Evolutionary conservation across 2,329 filamentous ascomycete species (phyloP), one percentile per base, ranked within the genome.

Genomic region (Aspergillus brasiliensis): DNA sequence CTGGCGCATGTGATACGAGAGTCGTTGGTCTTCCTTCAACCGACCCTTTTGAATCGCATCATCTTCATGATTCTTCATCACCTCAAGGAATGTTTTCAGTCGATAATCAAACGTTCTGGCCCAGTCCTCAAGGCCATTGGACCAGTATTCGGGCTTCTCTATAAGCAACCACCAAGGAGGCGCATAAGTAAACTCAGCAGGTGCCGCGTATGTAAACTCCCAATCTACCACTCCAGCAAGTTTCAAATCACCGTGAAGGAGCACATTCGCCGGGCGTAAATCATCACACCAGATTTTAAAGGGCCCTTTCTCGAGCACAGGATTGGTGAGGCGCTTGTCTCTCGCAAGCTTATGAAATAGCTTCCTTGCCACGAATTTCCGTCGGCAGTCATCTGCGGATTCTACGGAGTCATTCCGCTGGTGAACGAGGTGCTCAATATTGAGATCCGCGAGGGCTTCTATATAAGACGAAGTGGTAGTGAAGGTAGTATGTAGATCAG

Each of bases 351-450:
- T 68, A 3, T 58, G 55, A 53, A 67, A 68, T 3, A 68, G 54
- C 25, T 52, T 57, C 47, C 67, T 44, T 10, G 63, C 65, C 19
- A 67, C 53, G 47, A 64, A 63, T 28, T 66, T 68, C 6, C 56
- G 31, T 21, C 61, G 42, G 38, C 65, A 71, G 37, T 71, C 67
- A 2, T 65, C 64, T 7, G 51, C 65, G 3, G 68, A 70, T 2
- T 69, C 57, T 10, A 77, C 67, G 21, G 74, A 70, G 60, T 78
- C 71, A 59, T 80, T 79, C n/a, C 69, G 71, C 59, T 80, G 78
- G 10, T 70, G 69, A 19, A 60, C 57, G 11, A 80, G 62, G 40
- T 80, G 77, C 31, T 68, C 68, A 4, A 83, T 65, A 54, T 83
- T 77, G 66, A 79, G 73, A 7, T 80, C 73, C 4, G 79, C 76